phyloP scores from a whole-genome alignment of 306 rosid species.

The Prunus mume region DNA sequence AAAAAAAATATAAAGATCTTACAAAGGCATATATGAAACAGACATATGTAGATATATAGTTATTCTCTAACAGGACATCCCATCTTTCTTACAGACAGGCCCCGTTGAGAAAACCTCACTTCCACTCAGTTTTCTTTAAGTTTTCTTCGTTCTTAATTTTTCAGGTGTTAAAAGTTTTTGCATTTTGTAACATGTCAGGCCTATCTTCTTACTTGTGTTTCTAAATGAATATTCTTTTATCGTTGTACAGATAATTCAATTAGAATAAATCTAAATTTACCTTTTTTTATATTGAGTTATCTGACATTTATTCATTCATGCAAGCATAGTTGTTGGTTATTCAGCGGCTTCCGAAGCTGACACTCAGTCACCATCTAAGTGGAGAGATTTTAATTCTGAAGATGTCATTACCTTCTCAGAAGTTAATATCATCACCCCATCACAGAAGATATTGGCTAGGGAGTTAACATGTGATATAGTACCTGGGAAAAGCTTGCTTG shows the following conservation, averaged over 20 bases:
- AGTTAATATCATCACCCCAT: constrained; percentile 84
- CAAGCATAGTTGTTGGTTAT: constrained; percentile 19
- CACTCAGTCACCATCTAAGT: constrained; percentile 26
- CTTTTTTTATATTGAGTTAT: not conserved
- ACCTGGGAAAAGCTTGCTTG: constrained; percentile 78
- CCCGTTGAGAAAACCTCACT: too few species aligned
- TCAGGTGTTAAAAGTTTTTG: not conserved
- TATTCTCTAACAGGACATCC: too few species aligned
- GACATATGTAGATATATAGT: not conserved
- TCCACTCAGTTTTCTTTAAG: not conserved
- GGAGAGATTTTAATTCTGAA: constrained; percentile 45
- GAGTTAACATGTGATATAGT: constrained; percentile 72
- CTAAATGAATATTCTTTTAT: not conserved
- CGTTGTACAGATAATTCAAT: not conserved
- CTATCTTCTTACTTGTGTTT: not conserved
- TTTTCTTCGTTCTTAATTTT: not conserved
- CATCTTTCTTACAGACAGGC: too few species aligned
- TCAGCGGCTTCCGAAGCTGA: constrained; percentile 44
- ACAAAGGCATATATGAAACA: not conserved
- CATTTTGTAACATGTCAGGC: not conserved
- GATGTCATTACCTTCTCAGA: constrained; percentile 73
- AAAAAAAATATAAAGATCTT: not conserved
- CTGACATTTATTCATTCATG: not conserved
- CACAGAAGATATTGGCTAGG: constrained; percentile 87
- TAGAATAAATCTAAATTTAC: not conserved